phyloP scores from a whole-genome alignment of 1,284 basidiomycete genomes.

The Austroboletus sp. region DNA sequence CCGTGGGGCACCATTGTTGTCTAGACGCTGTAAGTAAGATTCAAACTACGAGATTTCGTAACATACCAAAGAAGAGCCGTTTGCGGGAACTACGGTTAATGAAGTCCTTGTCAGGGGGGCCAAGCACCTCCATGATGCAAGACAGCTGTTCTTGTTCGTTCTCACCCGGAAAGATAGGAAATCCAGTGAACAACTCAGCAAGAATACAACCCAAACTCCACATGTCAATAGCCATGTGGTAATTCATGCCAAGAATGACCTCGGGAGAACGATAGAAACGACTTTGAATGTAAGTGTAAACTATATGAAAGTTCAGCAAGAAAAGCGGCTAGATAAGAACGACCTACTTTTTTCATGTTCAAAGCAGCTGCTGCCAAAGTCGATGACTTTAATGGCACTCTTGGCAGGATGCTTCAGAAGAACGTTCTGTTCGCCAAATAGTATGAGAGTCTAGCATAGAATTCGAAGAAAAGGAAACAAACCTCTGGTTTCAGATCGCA shows the following conservation, averaged over 20 bases:
- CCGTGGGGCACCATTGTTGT: slow-evolving; percentile 86
- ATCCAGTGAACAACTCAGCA: slow-evolving; percentile 97
- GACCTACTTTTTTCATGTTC: slow-evolving; percentile 94
- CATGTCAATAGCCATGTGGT: slow-evolving; percentile 94
- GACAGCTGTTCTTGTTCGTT: slow-evolving; percentile 98
- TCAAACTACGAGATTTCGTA: neutral
- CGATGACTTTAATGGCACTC: slow-evolving; percentile 96
- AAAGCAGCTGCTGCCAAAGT: slow-evolving; percentile 97
- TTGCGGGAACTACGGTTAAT: slow-evolving; percentile 90
- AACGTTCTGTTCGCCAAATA: slow-evolving; percentile 65
- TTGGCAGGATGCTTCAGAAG: slow-evolving; percentile 90
- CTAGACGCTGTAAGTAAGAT: slow-evolving; percentile 38
- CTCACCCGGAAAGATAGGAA: slow-evolving; percentile 98
- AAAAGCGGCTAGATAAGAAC: neutral
- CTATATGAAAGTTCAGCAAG: slow-evolving; percentile 39
- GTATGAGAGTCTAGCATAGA: slow-evolving; percentile 2
- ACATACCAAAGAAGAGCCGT: slow-evolving; percentile 90
- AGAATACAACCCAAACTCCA: slow-evolving; percentile 98
- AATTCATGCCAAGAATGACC: slow-evolving; percentile 89
- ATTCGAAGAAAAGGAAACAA: slow-evolving; percentile 20
- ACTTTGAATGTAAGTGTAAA: slow-evolving; percentile 96
- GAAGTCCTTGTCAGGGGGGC: slow-evolving; percentile 90
- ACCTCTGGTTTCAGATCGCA: slow-evolving; percentile 99
- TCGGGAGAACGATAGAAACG: slow-evolving; percentile 96
- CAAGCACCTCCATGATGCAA: slow-evolving; percentile 99